phyloP scores from a whole-genome alignment of 108 stramenopile genomes.

The Pseudonitzschia multiseries region DNA sequence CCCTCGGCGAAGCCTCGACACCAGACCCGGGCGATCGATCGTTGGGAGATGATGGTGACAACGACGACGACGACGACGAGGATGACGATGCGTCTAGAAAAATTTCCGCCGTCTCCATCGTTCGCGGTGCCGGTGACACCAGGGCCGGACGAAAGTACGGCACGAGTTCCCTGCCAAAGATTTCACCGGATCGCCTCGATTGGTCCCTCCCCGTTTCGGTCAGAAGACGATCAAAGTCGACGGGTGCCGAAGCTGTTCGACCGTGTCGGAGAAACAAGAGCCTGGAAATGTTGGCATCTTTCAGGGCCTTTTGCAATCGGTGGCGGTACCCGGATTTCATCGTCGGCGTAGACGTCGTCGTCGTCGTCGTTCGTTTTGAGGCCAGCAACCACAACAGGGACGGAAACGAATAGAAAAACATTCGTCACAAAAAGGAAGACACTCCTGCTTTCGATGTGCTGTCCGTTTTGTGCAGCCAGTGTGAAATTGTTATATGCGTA shows the following conservation, averaged over 20 bases:
- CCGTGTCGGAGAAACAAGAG: constrained; percentile 55
- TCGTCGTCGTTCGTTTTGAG: no score
- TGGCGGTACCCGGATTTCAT: not conserved
- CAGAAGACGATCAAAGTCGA: constrained; percentile 45
- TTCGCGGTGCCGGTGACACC: constrained; percentile 51
- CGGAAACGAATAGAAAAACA: not conserved
- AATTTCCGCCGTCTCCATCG: constrained; percentile 49
- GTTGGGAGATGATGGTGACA: no score
- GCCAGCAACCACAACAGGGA: not conserved
- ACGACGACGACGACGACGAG: no score
- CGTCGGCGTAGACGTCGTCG: not conserved
- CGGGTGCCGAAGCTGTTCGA: constrained; percentile 31
- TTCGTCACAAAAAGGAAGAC: not conserved
- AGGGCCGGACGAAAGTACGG: constrained; percentile 32
- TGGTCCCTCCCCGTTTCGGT: constrained; percentile 41
- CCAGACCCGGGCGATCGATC: no score
- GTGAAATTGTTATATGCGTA: no score
- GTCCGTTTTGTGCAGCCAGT: not conserved
- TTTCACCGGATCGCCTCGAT: constrained; percentile 37
- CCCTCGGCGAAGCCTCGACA: no score
- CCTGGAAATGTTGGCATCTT: constrained; percentile 23
- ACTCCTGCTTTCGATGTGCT: not conserved
- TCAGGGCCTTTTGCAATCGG: not conserved
- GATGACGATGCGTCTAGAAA: constrained; percentile 28
- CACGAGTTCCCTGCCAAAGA: constrained; percentile 38